Base-by-base conservation (phyloP, 2,329 filamentous ascomycete genomes). In the Tolypocladium ovalisporum region DNA sequence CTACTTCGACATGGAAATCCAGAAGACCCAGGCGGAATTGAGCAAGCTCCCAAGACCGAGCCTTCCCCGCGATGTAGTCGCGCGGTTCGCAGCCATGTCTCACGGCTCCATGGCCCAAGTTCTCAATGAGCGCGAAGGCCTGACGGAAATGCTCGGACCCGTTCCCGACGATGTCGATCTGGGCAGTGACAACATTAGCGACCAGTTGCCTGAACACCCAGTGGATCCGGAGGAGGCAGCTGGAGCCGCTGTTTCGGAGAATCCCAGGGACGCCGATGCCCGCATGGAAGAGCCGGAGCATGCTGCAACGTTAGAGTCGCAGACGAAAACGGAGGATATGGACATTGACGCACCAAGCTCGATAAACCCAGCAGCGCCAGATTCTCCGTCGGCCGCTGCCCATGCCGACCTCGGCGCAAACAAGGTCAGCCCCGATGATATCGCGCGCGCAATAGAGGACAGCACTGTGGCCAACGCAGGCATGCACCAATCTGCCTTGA, bases 1-100 rank as follows among this genome's bases (percentile, higher is more conserved):
- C 55, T 80, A 80, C 58, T 82, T 84, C 56, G 74, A 78, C 55
- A 71, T 72, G 56, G 73, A 82, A 62, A 82, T 84, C 40, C 67
- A 72, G 47, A 79, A 82, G 64, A 74, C 76, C 2, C 76, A 83
- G 59, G 69, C 69, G 0, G 75, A 80, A 56, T 63, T 84, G 35
- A 73, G 73, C 58, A 77, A 75, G 54, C 66, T 83, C 8, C 72
- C 77, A 64, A 73, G 57, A 64, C 72, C 59, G 63, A 75, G 58
- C 60, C 66, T 60, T 57, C 78, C 59, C 65, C 75, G 51, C 19
- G 70, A 75, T 49, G 73, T 77, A 1, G 70, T 80, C 15, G 67
- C 72, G 32, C 76, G 76, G 3, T 80, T 79, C 60, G 76, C 76
- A 3, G 68, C 74, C 9, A 64, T 79, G 22, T 75, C 79, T 0